Conservation (phyloP, 192 early-diverging fungal genomes). For the Podila horticola region DNA sequence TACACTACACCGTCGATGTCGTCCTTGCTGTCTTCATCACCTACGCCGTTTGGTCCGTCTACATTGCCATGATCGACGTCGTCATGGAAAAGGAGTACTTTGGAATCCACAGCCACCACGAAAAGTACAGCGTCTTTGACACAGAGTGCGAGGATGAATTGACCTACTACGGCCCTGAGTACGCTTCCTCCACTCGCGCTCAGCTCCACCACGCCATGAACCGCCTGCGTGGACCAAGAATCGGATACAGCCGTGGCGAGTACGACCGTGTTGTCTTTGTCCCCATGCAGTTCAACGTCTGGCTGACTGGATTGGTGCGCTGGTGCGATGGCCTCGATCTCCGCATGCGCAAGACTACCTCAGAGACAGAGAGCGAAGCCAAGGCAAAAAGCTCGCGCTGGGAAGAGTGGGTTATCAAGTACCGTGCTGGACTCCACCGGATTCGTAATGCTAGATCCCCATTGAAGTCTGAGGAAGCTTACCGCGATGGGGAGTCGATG, state of each 20-base stretch:
- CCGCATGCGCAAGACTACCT: constrained; percentile 19
- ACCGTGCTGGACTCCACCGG: constrained; percentile 10
- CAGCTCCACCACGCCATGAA: constrained; percentile 29
- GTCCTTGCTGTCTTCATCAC: constrained; percentile 62
- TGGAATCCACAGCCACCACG: constrained; percentile 34
- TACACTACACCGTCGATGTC: constrained; percentile 58
- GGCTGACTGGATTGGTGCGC: constrained; percentile 39
- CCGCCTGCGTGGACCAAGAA: constrained; percentile 36
- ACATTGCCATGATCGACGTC: constrained; percentile 58
- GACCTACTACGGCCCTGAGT: not conserved
- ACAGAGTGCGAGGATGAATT: constrained; percentile 15
- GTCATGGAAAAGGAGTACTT: constrained; percentile 55
- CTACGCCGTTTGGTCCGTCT: constrained; percentile 61
- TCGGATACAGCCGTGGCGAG: constrained; percentile 50
- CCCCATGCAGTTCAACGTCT: constrained; percentile 51
- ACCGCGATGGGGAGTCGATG: not conserved
- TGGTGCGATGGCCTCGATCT: constrained; percentile 58
- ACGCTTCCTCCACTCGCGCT: not conserved
- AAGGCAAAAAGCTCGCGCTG: constrained; percentile 13
- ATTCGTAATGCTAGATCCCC: not conserved
- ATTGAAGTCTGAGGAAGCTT: not conserved
- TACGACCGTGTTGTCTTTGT: constrained; percentile 52
- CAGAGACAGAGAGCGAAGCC: not conserved
- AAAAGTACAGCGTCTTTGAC: constrained; percentile 38
- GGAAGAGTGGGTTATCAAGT: constrained; percentile 27